Percentiles rank a stretch among this genome's conserved stretches.
These are phyloP conservation scores for Pulveroboletus sp. DNA, from an alignment of 768 basidiomycete genomes.

Conservation along the genomic window DNA sequence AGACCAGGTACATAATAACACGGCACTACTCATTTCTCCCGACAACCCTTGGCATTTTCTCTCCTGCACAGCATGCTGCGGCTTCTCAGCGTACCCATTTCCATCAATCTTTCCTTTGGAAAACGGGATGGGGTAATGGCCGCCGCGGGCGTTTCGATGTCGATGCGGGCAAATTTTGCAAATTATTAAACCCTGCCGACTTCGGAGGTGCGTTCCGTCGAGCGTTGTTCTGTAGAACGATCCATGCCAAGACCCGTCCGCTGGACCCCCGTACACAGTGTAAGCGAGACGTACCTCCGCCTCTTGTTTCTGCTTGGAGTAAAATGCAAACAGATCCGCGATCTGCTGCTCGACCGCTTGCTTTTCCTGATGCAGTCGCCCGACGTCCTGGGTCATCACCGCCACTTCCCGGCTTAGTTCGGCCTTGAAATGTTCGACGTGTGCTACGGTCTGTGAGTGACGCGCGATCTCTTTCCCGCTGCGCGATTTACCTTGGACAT, in stretches of 20 bases:
- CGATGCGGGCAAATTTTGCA: constrained; percentile 27
- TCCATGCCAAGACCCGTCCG: neutral
- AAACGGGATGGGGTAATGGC: constrained; percentile 31
- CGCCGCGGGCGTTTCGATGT: constrained; percentile 22
- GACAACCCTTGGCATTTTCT: neutral
- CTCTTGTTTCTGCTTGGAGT: constrained; percentile 59
- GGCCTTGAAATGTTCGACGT: constrained; percentile 86
- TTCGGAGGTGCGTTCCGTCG: constrained; percentile 22
- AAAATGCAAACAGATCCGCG: constrained; percentile 68
- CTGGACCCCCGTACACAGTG: neutral
- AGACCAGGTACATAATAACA: constrained; percentile 8
- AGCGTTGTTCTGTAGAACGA: constrained; percentile 17
- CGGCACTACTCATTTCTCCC: constrained; percentile 1
- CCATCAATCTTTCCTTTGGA: constrained; percentile 20
- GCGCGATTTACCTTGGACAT: constrained; percentile 60
- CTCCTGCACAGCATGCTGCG: neutral
- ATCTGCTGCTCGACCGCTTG: constrained; percentile 67
- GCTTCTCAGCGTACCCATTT: neutral
- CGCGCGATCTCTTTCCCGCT: neutral
- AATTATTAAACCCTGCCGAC: constrained; percentile 20
- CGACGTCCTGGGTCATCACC: constrained; percentile 70
- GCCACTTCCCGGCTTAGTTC: constrained; percentile 72
- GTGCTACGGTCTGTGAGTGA: constrained; percentile 43
- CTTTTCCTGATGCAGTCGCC: constrained; percentile 59
- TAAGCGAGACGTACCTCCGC: constrained; percentile 22